phyloP scores from a whole-genome alignment of 805 yeast genomes.

The Spathaspora girioi region DNA sequence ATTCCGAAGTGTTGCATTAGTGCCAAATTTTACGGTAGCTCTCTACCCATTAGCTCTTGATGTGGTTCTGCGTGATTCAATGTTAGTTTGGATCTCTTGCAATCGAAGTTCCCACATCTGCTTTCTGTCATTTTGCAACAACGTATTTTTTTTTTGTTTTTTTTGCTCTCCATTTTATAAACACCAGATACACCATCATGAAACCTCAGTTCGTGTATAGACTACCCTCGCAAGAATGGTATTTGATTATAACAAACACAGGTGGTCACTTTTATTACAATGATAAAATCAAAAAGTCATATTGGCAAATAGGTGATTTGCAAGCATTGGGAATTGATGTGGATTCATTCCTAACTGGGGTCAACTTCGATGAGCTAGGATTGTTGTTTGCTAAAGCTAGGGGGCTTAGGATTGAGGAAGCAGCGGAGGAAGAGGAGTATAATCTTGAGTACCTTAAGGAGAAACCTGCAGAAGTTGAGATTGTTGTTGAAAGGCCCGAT shows the following conservation, averaged over 20 bases:
- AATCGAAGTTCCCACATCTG: background rate
- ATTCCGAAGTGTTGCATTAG: no score
- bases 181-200: background rate
- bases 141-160: background rate
- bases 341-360: slow-evolving; percentile 14
- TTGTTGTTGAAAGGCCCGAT: slow-evolving; percentile 9
- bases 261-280: slow-evolving; percentile 32
- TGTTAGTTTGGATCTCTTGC: background rate
- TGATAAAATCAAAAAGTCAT: slow-evolving; percentile 14
- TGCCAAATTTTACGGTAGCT: no score
- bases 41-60: no score
- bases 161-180: background rate
- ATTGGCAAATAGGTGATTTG: slow-evolving; percentile 33
- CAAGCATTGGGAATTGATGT: slow-evolving; percentile 17
- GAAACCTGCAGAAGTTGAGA: slow-evolving; percentile 6
- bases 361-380: slow-evolving; percentile 28
- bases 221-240: slow-evolving; percentile 21
- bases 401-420: slow-evolving; percentile 13
- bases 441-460: no score
- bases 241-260: slow-evolving; percentile 22
- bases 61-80: background rate
- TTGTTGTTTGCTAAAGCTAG: slow-evolving; percentile 23
- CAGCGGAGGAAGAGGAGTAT: slow-evolving; percentile 5
- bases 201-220: slow-evolving; percentile 17
- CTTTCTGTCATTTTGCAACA: background rate